Evolutionary conservation across 306 rosid genomes (phyloP).

Genomic region (Prunus kanzakura): DNA sequence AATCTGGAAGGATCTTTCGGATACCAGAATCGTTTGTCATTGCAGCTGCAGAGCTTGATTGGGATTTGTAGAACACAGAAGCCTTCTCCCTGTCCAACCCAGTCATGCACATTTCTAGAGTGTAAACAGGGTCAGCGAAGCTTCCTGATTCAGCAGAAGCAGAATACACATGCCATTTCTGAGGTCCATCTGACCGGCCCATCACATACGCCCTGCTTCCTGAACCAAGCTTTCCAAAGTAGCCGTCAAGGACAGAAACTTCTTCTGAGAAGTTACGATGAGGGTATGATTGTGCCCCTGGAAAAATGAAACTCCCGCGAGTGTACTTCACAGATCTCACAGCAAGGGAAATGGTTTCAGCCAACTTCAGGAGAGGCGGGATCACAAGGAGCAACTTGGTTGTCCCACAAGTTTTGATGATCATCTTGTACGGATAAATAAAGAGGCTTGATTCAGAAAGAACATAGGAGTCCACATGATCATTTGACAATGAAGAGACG

Average conservation of each 20-base stretch:
- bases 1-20: slow-evolving; percentile 57
- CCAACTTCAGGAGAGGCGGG: slow-evolving; percentile 52
- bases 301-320: slow-evolving; percentile 63
- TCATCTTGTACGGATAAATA: slow-evolving; percentile 55
- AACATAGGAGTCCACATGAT: slow-evolving; percentile 60
- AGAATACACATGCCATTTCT: slow-evolving; percentile 68
- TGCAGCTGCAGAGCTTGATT: slow-evolving; percentile 37
- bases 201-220: slow-evolving; percentile 59
- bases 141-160: slow-evolving; percentile 39
- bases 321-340: slow-evolving; percentile 55
- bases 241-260: slow-evolving; percentile 42
- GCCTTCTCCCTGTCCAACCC: slow-evolving; percentile 53
- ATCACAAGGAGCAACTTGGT: slow-evolving; percentile 57
- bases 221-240: slow-evolving; percentile 52
- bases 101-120: slow-evolving; percentile 74
- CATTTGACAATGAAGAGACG: slow-evolving; percentile 53
- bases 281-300: slow-evolving; percentile 62
- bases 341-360: slow-evolving; percentile 39
- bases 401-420: slow-evolving; percentile 74
- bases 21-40: slow-evolving; percentile 64
- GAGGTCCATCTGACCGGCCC: slow-evolving; percentile 39
- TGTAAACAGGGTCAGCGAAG: slow-evolving; percentile 29
- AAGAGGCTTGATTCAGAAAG: slow-evolving; percentile 70
- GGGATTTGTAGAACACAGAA: slow-evolving; percentile 45
- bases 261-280: slow-evolving; percentile 63